Conservation (phyloP, 1,139 yeast genomes). For the Kodamaea fungicola region DNA sequence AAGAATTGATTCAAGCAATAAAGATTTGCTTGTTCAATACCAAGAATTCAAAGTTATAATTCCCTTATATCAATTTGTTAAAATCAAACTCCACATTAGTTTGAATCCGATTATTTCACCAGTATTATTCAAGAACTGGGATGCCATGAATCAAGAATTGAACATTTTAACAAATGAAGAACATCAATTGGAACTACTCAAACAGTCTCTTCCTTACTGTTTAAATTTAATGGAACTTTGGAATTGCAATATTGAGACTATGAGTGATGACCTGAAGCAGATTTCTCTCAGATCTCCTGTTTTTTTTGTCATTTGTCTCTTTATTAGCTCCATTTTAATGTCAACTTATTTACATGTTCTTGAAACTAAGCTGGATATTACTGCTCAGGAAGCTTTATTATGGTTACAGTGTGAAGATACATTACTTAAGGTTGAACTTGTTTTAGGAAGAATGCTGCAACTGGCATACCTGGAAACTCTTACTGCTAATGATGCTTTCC, state of each 20-base stretch:
- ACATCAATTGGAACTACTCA: conserved; percentile 43
- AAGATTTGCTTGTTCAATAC: conserved; percentile 46
- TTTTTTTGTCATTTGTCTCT: conserved; percentile 65
- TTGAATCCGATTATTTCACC: conserved; percentile 54
- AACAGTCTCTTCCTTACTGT: conserved; percentile 56
- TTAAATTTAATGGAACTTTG: conserved; percentile 61
- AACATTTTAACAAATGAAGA: conserved; percentile 39
- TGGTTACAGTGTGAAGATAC: conserved; percentile 52
- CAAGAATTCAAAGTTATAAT: conserved; percentile 61
- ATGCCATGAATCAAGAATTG: conserved; percentile 53
- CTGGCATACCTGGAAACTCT: conserved; percentile 49
- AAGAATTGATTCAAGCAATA: conserved; percentile 49
- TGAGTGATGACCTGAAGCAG: conserved; percentile 60
- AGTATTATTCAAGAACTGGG: conserved; percentile 64
- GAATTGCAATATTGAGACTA: conserved; percentile 63
- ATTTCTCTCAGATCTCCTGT: conserved; percentile 71
- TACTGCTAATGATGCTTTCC: conserved; percentile 53
- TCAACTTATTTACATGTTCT: conserved; percentile 58
- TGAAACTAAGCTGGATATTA: conserved; percentile 33
- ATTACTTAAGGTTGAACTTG: conserved; percentile 54
- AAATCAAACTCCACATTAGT: conserved; percentile 57
- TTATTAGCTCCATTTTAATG: conserved; percentile 55
- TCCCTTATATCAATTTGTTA: conserved; percentile 62
- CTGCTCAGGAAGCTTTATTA: conserved; percentile 30
- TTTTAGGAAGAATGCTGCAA: conserved; percentile 38